phyloP scores from a whole-genome alignment of 2,329 filamentous ascomycete genomes.

The Arthrocladium fulminans region DNA sequence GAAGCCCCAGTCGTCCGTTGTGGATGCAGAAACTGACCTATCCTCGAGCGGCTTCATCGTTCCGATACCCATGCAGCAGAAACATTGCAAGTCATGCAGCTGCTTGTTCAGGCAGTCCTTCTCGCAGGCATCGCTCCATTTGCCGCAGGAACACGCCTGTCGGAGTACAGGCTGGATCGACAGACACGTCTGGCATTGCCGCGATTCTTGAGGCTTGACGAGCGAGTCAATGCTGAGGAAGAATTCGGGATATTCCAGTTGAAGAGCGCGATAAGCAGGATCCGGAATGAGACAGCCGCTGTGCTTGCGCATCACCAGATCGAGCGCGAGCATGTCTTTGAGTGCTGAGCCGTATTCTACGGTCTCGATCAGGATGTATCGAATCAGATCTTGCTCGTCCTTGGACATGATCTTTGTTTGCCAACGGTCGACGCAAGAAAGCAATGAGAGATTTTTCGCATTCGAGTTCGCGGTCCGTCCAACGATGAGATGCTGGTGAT shows the following conservation, averaged over 20 bases:
- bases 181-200: neutral
- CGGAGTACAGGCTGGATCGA: neutral
- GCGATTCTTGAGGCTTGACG: neutral
- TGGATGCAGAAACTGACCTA: neutral
- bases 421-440: neutral
- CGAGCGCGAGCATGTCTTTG: constrained; percentile 3
- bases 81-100: constrained; percentile 1
- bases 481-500: neutral
- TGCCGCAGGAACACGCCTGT: neutral
- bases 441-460: neutral
- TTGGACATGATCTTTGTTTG: neutral
- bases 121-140: constrained; percentile 1
- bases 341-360: neutral
- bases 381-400: constrained; percentile 1
- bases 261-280: neutral
- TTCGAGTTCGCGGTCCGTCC: neutral
- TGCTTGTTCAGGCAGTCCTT: constrained; percentile 3
- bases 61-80: neutral
- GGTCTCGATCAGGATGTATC: constrained; percentile 1
- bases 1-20: neutral
- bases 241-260: neutral
- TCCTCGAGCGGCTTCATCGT: constrained; percentile 1
- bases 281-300: neutral
- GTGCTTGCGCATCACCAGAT: neutral
- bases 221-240: constrained; percentile 3